Evolutionary conservation across 1,284 basidiomycete genomes (phyloP), one percentile per base, ranked within the genome.

Genomic region (Microbotryomycetes sp.): DNA sequence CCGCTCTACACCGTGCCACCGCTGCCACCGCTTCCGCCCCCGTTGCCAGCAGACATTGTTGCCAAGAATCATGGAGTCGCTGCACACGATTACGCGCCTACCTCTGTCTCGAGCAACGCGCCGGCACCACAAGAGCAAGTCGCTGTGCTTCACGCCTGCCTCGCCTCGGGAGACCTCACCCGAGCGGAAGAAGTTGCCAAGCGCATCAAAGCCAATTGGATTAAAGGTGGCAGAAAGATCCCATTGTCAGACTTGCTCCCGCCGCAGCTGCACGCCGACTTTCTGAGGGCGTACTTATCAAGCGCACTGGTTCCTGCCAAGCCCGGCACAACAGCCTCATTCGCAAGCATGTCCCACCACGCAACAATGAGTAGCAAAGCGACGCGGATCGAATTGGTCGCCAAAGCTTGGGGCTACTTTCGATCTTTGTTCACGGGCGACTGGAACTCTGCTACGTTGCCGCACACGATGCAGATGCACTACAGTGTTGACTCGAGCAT

Each of bases 91-190:
- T 53, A n/a, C 5, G 30, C 21, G 9, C 30, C 46, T 26, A 26
- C 46, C 21, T 50, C 21, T 5, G 35, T 30, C 29, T 11, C 27
- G 24, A 46, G 24, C 50, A 5, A 18, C 11, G 81, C 85, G 71
- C 81, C 85, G 0, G 72, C 77, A 0, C 83, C 84, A 0, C 82
- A 85, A 72, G 86, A 89, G 72, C 78, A 81, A 52, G 73, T 88
- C 13, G 82, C 86, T 0, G 80, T 90, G 65, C 86, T 91, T 74
- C 84, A 87, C 67, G 87, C 87, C 0, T 91, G 89, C 73, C 75
- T 91, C 18, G 81, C 85, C 72, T 82, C 85, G 62, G 73, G 83
- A 1, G 83, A 85, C 74, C 85, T 89, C 70, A n/a, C 59, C 4
- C 61, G 71, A 6, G 71, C 71, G 0, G 66, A 69, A 50, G 69